phyloP scores from a whole-genome alignment of 192 early-diverging fungal genomes.

The Umbelopsis sp. region DNA sequence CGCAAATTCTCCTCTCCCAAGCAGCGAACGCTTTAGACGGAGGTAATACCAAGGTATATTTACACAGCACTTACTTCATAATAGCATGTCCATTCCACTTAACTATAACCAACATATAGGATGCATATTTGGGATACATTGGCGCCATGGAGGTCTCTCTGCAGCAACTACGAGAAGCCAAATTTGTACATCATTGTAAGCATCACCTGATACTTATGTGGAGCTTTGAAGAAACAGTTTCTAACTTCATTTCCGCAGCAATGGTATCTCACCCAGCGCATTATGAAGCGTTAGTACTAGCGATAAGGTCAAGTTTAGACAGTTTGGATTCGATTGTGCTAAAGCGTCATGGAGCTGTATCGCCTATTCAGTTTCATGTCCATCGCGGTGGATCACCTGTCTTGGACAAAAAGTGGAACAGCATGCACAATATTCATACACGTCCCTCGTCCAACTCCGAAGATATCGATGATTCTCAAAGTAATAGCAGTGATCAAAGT shows the following conservation, averaged over 20 bases:
- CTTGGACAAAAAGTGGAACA: slow-evolving; percentile 8
- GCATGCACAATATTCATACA: not conserved
- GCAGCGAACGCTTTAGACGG: not conserved
- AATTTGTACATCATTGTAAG: slow-evolving; percentile 56
- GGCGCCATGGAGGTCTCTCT: slow-evolving; percentile 44
- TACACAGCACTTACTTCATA: not conserved
- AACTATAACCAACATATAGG: slow-evolving; percentile 26
- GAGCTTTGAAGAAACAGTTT: not conserved
- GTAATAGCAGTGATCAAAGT: slow-evolving; percentile 21
- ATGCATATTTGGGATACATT: slow-evolving; percentile 53
- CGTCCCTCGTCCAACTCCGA: not conserved
- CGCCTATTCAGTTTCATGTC: not conserved
- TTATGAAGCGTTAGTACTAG: not conserved
- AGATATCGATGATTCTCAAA: slow-evolving; percentile 21
- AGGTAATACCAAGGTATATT: slow-evolving; percentile 12
- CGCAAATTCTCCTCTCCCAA: slow-evolving; percentile 6
- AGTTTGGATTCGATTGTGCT: slow-evolving; percentile 12
- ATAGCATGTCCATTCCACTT: not conserved
- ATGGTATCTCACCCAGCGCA: slow-evolving; percentile 11
- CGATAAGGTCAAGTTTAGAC: not conserved
- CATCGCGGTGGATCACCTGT: slow-evolving; percentile 23
- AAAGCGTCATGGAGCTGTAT: not conserved
- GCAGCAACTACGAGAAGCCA: slow-evolving; percentile 47
- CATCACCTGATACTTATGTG: not conserved
- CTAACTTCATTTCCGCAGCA: not conserved